phyloP scores from a whole-genome alignment of 1,139 yeast species.

The Candida gigantensis region DNA sequence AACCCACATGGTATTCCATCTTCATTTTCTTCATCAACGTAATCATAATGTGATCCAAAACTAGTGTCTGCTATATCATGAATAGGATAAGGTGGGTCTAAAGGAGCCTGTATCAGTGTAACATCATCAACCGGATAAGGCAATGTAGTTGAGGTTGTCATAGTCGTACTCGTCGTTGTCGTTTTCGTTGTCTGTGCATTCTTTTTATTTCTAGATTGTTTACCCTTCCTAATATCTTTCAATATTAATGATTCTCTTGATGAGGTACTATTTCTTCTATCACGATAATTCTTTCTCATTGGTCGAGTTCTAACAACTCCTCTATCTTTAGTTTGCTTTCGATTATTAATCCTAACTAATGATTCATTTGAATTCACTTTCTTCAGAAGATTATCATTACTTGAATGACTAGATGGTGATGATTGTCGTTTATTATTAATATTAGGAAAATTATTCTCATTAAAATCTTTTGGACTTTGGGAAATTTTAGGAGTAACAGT shows the following conservation, averaged over 20 bases:
- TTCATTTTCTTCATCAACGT: slow-evolving; percentile 2
- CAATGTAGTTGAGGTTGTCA: no score
- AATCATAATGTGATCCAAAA: slow-evolving; percentile 1
- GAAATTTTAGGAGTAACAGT: no score
- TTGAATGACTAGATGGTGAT: slow-evolving; percentile 2
- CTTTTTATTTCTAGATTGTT: background rate
- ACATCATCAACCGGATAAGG: background rate
- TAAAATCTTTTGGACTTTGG: no score
- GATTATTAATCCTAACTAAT: background rate
- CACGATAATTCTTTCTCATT: slow-evolving; percentile 6
- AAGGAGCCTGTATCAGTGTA: background rate
- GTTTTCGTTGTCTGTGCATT: no score
- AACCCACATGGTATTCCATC: slow-evolving; percentile 8
- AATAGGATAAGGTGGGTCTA: slow-evolving; percentile 12
- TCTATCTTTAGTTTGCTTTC: slow-evolving; percentile 1
- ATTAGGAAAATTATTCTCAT: no score
- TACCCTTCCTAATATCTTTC: slow-evolving; percentile 2
- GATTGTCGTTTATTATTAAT: slow-evolving; percentile 3
- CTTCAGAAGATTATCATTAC: slow-evolving; percentile 2
- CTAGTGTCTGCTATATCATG: slow-evolving; percentile 8
- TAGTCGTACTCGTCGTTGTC: no score
- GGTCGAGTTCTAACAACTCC: slow-evolving; percentile 3
- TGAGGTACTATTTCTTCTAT: slow-evolving; percentile 6
- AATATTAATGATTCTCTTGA: slow-evolving; percentile 9
- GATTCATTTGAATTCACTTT: slow-evolving; percentile 3